Conservation (phyloP, 495 filamentous ascomycete genomes). For the Amphirosellinia nigrospora region DNA sequence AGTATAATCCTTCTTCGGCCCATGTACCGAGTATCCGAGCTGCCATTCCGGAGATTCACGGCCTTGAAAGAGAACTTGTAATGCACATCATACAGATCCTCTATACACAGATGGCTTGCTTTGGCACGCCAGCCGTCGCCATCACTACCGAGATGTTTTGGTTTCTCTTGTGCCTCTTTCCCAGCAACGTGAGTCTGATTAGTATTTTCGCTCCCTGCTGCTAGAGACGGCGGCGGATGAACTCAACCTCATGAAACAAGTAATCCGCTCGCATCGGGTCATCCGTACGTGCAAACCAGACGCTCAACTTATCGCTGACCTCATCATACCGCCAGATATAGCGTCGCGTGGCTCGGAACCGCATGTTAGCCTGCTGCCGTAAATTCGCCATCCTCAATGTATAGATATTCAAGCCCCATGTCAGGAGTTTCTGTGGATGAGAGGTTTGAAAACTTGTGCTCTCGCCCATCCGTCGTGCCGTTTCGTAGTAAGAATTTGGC, state of each 20-base stretch:
- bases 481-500: slow-evolving; percentile 67
- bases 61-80: slow-evolving; percentile 66
- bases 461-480: slow-evolving; percentile 55
- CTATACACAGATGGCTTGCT: slow-evolving; percentile 65
- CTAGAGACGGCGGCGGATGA: slow-evolving; percentile 30
- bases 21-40: slow-evolving; percentile 65
- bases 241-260: slow-evolving; percentile 66
- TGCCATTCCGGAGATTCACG: slow-evolving; percentile 59
- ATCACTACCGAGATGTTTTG: slow-evolving; percentile 25
- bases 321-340: slow-evolving; percentile 66
- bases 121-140: slow-evolving; percentile 59
- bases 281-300: slow-evolving; percentile 69
- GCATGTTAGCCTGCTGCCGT: slow-evolving; percentile 51
- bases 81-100: slow-evolving; percentile 68
- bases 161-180: slow-evolving; percentile 29
- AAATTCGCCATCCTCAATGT: slow-evolving; percentile 68
- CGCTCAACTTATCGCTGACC: slow-evolving; percentile 58
- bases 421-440: slow-evolving; percentile 26
- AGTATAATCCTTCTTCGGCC: slow-evolving; percentile 72
- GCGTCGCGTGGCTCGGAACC: slow-evolving; percentile 57
- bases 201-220: slow-evolving; percentile 21
- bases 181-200: not conserved
- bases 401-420: slow-evolving; percentile 64
- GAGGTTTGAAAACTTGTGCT: slow-evolving; percentile 39
- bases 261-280: slow-evolving; percentile 66